Evolutionary conservation across 768 basidiomycete genomes (phyloP).

Genomic region (Pleurotus platypus): DNA sequence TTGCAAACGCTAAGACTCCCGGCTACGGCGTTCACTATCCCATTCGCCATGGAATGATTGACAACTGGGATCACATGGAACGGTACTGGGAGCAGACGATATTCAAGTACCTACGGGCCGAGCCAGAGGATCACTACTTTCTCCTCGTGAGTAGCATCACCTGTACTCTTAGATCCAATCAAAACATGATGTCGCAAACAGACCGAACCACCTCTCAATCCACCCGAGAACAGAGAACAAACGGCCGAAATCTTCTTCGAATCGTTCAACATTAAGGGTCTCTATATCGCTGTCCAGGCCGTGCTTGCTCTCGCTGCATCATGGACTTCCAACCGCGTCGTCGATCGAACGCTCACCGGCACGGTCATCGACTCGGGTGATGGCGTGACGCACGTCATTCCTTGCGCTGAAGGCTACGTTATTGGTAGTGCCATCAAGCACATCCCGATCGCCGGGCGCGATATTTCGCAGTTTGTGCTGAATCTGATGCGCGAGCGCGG

Average conservation of each 20-base stretch:
- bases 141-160: slow-evolving; percentile 65
- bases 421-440: slow-evolving; percentile 99
- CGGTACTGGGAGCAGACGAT: slow-evolving; percentile 99
- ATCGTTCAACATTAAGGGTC: slow-evolving; percentile 97
- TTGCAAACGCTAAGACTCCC: slow-evolving; percentile 92
- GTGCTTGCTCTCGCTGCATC: slow-evolving; percentile 97
- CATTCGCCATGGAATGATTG: slow-evolving; percentile 95
- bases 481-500: slow-evolving; percentile 95
- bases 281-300: slow-evolving; percentile 98
- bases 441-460: slow-evolving; percentile 96
- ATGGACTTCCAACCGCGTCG: slow-evolving; percentile 89
- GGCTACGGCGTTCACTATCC: slow-evolving; percentile 95
- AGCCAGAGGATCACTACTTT: slow-evolving; percentile 99
- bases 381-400: slow-evolving; percentile 98
- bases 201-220: slow-evolving; percentile 99
- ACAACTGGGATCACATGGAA: slow-evolving; percentile 99
- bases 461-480: slow-evolving; percentile 95
- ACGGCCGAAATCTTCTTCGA: slow-evolving; percentile 99
- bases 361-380: slow-evolving; percentile 99
- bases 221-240: slow-evolving; percentile 98
- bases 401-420: slow-evolving; percentile 95
- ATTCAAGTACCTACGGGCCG: slow-evolving; percentile 98
- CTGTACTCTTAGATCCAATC: not conserved
- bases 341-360: slow-evolving; percentile 89
- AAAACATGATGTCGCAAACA: slow-evolving; percentile 22